Evolutionary conservation across 352 stramenopile genomes (phyloP), one percentile per base, ranked within the genome.

Genomic region (Globisporangium radiosum): DNA sequence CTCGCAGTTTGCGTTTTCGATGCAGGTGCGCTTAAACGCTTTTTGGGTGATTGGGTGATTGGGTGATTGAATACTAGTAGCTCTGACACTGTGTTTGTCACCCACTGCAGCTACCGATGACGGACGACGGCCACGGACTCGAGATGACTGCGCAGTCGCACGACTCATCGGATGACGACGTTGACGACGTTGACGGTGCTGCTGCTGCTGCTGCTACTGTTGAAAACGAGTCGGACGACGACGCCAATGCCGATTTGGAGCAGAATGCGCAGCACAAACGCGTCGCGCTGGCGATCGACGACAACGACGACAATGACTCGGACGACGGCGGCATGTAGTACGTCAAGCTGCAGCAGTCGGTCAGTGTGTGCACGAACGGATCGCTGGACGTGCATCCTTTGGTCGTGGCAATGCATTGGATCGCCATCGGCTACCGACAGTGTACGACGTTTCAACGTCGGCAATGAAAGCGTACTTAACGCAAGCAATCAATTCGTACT

Each of bases 1-100:
- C 55, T 93, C 85, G 15, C 83, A 93, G 64, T 89, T 90, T 68
- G 85, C 85, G 36, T 92, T 87, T 62, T 93, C 85, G 13, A 92
- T 90, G 70, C 84, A 88, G 75, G 77, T 87, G 70, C 36, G 70
- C 36, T n/a, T 14, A 45, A 2, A 5, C 45, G n/a, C 52, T 56
- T 19, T 17, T 52, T 62, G 9, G 9, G 4, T 56, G 33, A 49
- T 9, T n/a, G 37, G 47, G 14, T 51, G 51, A n/a, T 53, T n/a
- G 17, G 25, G 14, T 55, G 45, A 39, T 5, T 51, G 25, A 0
- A 40, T 19, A 33, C 25, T 33, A 33, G 25, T 33, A 33, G 25
- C 25, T 33, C 25, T 33, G 25, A 33, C 25, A 33, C 25, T 33
- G 25, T 47, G 65, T n/a, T 40, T 64, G 7, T 37, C 9, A 14